Evolutionary conservation across 1,139 yeast species (phyloP).

Genomic region (Waltiozyma sp.): DNA sequence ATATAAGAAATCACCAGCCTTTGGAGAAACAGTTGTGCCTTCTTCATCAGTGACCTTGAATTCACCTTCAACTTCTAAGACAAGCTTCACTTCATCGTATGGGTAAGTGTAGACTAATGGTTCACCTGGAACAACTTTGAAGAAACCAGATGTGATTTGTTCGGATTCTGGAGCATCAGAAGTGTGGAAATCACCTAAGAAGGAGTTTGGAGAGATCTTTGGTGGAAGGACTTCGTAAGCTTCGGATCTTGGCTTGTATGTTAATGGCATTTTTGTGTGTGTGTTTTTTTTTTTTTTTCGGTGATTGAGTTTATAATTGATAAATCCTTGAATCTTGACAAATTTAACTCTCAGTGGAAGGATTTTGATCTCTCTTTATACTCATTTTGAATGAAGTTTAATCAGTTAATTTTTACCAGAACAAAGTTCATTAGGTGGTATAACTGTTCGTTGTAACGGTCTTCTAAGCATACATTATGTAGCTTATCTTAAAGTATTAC

Average conservation of each 20-base stretch:
- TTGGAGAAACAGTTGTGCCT: slow-evolving; percentile 33
- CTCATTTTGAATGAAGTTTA: not conserved
- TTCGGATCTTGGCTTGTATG: slow-evolving; percentile 40
- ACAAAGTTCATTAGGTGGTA: no score
- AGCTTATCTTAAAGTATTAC: no score
- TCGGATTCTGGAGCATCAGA: slow-evolving; percentile 38
- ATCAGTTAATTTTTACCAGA: no score
- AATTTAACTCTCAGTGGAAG: no score
- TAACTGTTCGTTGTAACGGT: no score
- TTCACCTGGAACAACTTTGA: slow-evolving; percentile 49
- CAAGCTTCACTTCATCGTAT: slow-evolving; percentile 42
- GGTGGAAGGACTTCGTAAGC: slow-evolving; percentile 47
- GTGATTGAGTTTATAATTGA: no score
- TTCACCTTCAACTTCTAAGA: slow-evolving; percentile 33
- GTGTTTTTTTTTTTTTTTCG: not conserved
- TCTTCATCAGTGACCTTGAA: slow-evolving; percentile 32
- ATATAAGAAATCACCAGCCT: slow-evolving; percentile 38
- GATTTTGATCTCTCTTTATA: not conserved
- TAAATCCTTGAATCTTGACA: no score
- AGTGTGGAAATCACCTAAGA: slow-evolving; percentile 41
- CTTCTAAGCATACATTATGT: no score
- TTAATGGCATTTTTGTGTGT: slow-evolving; percentile 41
- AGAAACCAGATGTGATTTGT: slow-evolving; percentile 46
- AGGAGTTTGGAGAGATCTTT: slow-evolving; percentile 40
- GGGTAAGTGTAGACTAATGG: slow-evolving; percentile 43